phyloP scores from a whole-genome alignment of 352 stramenopile genomes.

The Phytopythium ostracodes region DNA sequence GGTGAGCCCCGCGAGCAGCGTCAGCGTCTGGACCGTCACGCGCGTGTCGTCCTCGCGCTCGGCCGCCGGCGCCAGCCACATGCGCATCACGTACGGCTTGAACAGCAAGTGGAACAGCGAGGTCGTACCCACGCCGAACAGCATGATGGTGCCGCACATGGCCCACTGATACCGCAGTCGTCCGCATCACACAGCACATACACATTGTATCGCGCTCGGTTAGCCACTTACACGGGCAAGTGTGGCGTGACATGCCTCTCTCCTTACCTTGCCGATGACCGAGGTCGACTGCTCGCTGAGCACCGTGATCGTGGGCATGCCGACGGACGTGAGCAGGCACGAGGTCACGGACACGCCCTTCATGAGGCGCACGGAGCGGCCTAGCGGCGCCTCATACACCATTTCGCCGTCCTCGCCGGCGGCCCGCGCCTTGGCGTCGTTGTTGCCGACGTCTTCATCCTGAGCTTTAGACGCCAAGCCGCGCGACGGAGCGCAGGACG shows the following conservation, averaged over 20 bases:
- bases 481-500: neutral
- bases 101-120: conserved; percentile 84
- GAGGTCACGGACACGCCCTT: conserved; percentile 86
- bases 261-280: conserved; percentile 56
- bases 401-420: conserved; percentile 10
- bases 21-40: conserved; percentile 69
- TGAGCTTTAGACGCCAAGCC: neutral
- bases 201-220: too few relatives aligned
- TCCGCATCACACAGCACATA: neutral
- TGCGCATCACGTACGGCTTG: conserved; percentile 81
- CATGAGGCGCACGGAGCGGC: conserved; percentile 75
- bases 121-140: conserved; percentile 81
- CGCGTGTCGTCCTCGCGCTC: conserved; percentile 21
- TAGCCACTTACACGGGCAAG: too few relatives aligned
- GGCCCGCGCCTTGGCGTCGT: neutral
- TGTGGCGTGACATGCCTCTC: too few relatives aligned
- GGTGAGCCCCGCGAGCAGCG: conserved; percentile 57
- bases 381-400: conserved; percentile 71
- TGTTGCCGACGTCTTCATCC: neutral
- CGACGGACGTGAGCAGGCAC: conserved; percentile 72
- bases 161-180: conserved; percentile 51
- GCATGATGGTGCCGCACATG: conserved; percentile 87
- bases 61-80: conserved; percentile 45
- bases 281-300: conserved; percentile 71
- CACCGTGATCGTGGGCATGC: conserved; percentile 76